Evolutionary conservation across 1,284 basidiomycete genomes (phyloP).

Genomic region (Omphalotus olearius): DNA sequence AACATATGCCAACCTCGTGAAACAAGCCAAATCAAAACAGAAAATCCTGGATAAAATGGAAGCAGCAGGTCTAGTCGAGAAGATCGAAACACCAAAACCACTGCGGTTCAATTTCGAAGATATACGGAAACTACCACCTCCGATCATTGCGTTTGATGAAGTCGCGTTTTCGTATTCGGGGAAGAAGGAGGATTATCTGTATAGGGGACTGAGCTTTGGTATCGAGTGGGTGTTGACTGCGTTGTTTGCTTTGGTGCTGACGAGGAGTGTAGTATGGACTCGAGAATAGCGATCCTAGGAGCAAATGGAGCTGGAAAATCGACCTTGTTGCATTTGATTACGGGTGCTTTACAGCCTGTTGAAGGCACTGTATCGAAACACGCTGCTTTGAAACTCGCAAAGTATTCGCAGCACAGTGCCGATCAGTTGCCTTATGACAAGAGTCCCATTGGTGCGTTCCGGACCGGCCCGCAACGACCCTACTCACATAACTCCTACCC

Average conservation of each 20-base stretch:
- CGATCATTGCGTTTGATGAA: conserved; percentile 93
- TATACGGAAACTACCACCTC: conserved; percentile 89
- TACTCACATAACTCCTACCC: neutral
- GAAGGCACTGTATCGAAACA: conserved; percentile 90
- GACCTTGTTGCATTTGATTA: conserved; percentile 95
- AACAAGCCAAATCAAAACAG: conserved; percentile 99
- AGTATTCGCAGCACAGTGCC: conserved; percentile 98
- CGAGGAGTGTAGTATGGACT: conserved; percentile 73
- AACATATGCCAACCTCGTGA: conserved; percentile 98
- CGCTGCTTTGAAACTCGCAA: conserved; percentile 87
- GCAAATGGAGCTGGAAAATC: conserved; percentile 99
- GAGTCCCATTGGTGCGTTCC: conserved; percentile 70
- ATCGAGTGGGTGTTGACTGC: conserved; percentile 64
- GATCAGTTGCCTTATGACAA: conserved; percentile 97
- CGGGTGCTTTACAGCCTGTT: conserved; percentile 74
- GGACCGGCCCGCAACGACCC: neutral
- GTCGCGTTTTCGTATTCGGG: conserved; percentile 97
- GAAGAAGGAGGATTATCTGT: conserved; percentile 84
- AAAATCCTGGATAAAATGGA: conserved; percentile 99
- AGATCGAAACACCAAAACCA: conserved; percentile 52
- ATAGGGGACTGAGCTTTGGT: conserved; percentile 88
- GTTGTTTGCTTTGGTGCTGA: neutral
- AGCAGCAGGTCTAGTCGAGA: conserved; percentile 96
- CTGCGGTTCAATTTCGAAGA: conserved; percentile 90
- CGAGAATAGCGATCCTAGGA: conserved; percentile 94